Conservation (phyloP, 768 basidiomycete genomes). For the Tulasnella sp. region DNA sequence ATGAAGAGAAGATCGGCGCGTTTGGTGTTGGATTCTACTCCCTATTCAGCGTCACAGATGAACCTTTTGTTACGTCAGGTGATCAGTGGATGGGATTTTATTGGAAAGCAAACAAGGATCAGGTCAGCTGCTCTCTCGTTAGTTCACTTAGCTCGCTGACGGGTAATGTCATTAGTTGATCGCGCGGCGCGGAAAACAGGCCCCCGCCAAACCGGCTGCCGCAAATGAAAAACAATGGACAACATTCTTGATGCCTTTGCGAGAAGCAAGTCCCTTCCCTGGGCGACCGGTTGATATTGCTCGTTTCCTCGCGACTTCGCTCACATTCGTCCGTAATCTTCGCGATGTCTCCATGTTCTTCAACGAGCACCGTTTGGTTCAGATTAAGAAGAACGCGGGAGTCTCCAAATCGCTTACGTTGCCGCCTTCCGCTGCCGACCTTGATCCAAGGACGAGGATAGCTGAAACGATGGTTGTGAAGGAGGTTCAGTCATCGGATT, state of each 20-base stretch:
- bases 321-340: slow-evolving; percentile 88
- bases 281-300: slow-evolving; percentile 77
- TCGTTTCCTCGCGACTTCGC: slow-evolving; percentile 82
- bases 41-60: slow-evolving; percentile 38
- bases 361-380: slow-evolving; percentile 68
- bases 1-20: slow-evolving; percentile 94
- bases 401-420: slow-evolving; percentile 50
- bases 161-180: slow-evolving; percentile 53
- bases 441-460: slow-evolving; percentile 47
- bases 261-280: slow-evolving; percentile 77
- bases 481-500: slow-evolving; percentile 60
- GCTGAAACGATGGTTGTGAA: slow-evolving; percentile 65
- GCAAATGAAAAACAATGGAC: slow-evolving; percentile 58
- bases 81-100: slow-evolving; percentile 90
- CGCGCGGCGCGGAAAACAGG: slow-evolving; percentile 66
- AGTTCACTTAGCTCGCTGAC: not conserved
- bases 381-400: slow-evolving; percentile 60
- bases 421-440: slow-evolving; percentile 47
- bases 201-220: slow-evolving; percentile 27
- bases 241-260: slow-evolving; percentile 80
- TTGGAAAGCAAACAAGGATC: slow-evolving; percentile 91
- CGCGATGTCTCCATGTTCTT: slow-evolving; percentile 75
- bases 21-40: slow-evolving; percentile 58
- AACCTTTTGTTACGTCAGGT: slow-evolving; percentile 48
- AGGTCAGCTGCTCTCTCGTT: slow-evolving; percentile 36